Evolutionary conservation across 208 protist genomes (phyloP).

Genomic region (Leptomonas pyrrhocoris): DNA sequence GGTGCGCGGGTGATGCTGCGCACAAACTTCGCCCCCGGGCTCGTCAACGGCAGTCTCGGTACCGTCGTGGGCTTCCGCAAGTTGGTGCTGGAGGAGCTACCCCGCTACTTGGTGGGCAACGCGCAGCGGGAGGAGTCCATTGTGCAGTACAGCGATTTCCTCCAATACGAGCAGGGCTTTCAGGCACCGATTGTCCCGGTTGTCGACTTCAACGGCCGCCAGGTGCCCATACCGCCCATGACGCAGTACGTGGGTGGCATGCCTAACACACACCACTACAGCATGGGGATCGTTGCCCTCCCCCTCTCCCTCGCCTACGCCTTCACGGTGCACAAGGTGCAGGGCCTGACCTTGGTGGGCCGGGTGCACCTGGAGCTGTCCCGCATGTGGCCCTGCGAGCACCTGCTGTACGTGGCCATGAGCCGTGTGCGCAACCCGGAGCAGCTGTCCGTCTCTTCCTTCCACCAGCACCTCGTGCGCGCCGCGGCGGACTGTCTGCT

Average conservation of each 20-base stretch:
- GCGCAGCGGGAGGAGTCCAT: slow-evolving; percentile 45
- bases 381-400: slow-evolving; percentile 89
- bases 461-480: slow-evolving; percentile 60
- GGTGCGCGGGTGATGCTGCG: slow-evolving; percentile 88
- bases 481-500: slow-evolving; percentile 71
- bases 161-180: slow-evolving; percentile 73
- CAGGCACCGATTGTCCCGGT: slow-evolving; percentile 57
- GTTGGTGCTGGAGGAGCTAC: slow-evolving; percentile 47
- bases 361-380: slow-evolving; percentile 87
- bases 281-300: slow-evolving; percentile 60
- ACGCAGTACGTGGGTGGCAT: slow-evolving; percentile 70
- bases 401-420: slow-evolving; percentile 90
- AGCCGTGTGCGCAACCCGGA: slow-evolving; percentile 86
- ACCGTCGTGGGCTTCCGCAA: slow-evolving; percentile 81
- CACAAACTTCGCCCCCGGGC: slow-evolving; percentile 63
- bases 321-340: slow-evolving; percentile 94
- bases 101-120: slow-evolving; percentile 44
- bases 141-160: slow-evolving; percentile 61
- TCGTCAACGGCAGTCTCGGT: slow-evolving; percentile 89
- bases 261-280: slow-evolving; percentile 79
- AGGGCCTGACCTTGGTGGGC: slow-evolving; percentile 85
- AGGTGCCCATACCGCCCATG: slow-evolving; percentile 63
- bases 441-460: slow-evolving; percentile 74
- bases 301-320: slow-evolving; percentile 88
- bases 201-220: slow-evolving; percentile 73